Base-by-base conservation (phyloP, 1,139 yeast species). In the Waltiozyma solani region DNA sequence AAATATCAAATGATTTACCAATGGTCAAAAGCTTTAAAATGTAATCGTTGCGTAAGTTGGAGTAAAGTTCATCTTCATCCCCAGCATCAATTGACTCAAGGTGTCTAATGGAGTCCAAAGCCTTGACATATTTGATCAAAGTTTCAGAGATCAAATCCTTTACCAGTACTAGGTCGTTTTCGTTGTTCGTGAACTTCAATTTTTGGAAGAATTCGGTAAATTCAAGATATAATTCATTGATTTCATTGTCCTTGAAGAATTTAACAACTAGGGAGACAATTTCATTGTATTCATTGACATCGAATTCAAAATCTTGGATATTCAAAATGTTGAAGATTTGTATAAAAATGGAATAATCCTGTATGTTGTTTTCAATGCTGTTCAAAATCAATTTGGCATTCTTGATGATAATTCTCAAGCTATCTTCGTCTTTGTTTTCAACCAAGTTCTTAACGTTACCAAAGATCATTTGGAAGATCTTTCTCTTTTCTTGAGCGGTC, bases 391-490 rank as follows among this genome's bases (percentile, higher is more conserved):
- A 33, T 12, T 37, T 41, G 5, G 49, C 36, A 23, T 34, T 41
- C 15, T 44, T 32, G 25, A 45, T 41, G n/a, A 44, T 19, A 14
- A 34, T 37, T 46, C 45, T 35, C 15, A 44, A 24, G 34, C 43
- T 39, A 34, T 14, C 39, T 15, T 40, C 41, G n/a, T 31, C 29
- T 6, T 41, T 40, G 25, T 31, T 32, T 17, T 42, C 45, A 13
- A 36, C 39, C 5, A 47, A 15, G 4, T 41, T 31, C 3, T 57
- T 44, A 10, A 51, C 34, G 13, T 56, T 49, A 6, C 66, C 67
- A 41, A 51, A 50, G 1, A 63, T 43, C 20, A 60, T 36, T 9
- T 51, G 46, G 15, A 64, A 41, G 15, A 65, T 35, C 12, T 49
- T 42, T 2, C 38, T 25, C 27, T 44, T 48, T 10, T 48, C 45